These are phyloP conservation scores for baker's yeast (Saccharomyces cerevisiae) DNA, from an alignment of 805 yeast species.

Conservation along the genomic window DNA sequence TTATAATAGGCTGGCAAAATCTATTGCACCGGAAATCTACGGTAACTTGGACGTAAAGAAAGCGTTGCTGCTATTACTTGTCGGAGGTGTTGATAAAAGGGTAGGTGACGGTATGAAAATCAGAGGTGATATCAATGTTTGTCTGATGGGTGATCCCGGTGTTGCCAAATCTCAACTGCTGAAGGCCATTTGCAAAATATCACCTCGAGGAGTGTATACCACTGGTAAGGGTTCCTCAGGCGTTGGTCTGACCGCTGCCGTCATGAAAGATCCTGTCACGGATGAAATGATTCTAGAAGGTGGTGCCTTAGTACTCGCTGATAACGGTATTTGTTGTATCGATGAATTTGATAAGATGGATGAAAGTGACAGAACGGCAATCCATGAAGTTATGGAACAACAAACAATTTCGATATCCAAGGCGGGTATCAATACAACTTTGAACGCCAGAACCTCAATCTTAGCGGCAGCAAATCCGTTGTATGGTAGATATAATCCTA, in stretches of 20 bases:
- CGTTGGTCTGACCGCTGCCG: slow-evolving; percentile 97
- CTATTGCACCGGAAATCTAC: slow-evolving; percentile 95
- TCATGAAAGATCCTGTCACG: slow-evolving; percentile 97
- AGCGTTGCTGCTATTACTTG: slow-evolving; percentile 70
- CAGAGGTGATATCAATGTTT: slow-evolving; percentile 92
- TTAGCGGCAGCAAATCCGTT: slow-evolving; percentile 98
- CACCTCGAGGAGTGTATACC: slow-evolving; percentile 94
- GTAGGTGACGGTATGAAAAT: slow-evolving; percentile 95
- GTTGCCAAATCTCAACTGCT: slow-evolving; percentile 96
- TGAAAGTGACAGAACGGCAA: slow-evolving; percentile 91
- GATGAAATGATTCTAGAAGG: slow-evolving; percentile 98
- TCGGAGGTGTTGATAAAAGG: slow-evolving; percentile 93
- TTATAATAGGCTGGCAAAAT: slow-evolving; percentile 70
- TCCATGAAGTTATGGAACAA: slow-evolving; percentile 99
- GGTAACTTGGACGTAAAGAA: slow-evolving; percentile 93
- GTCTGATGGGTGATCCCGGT: slow-evolving; percentile 99
- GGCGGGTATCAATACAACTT: slow-evolving; percentile 93
- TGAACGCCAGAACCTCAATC: slow-evolving; percentile 91
- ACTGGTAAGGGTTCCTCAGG: slow-evolving; percentile 99
- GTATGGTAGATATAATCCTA: slow-evolving; percentile 88
- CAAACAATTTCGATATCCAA: slow-evolving; percentile 95
- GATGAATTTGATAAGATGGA: slow-evolving; percentile 99
- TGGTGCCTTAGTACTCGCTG: slow-evolving; percentile 94
- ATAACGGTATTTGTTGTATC: slow-evolving; percentile 95
- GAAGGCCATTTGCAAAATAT: slow-evolving; percentile 82